Conservation (phyloP, 164 flowering plant species). For the Sextonia rubra region DNA sequence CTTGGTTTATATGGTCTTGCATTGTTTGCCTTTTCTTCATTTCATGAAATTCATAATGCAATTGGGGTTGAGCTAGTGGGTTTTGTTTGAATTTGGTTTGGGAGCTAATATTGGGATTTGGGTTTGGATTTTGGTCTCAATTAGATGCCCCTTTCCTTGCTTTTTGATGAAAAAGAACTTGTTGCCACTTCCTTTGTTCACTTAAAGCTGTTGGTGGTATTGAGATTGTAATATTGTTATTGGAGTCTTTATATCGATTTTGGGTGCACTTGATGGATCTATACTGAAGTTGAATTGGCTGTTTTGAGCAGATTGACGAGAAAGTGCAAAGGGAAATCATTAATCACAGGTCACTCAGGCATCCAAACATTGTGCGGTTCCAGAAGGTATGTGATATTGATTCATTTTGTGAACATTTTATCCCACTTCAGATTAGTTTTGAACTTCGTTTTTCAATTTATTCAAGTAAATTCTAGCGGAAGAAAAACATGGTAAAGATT, state of each 20-base stretch:
- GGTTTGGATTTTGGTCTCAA: neutral
- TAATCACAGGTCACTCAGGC: slow-evolving; percentile 57
- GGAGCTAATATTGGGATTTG: neutral
- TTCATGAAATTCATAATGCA: neutral
- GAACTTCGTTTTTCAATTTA: too few relatives aligned
- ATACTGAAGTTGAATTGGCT: neutral
- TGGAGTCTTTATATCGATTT: neutral
- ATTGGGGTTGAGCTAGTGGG: neutral
- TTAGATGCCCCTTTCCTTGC: neutral
- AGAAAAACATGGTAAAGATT: too few relatives aligned
- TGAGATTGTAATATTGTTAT: too few relatives aligned
- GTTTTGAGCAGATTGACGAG: slow-evolving; percentile 57
- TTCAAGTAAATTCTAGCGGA: too few relatives aligned
- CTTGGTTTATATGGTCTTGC: neutral
- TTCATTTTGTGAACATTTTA: neutral
- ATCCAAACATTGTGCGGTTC: slow-evolving; percentile 65
- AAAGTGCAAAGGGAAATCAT: slow-evolving; percentile 70
- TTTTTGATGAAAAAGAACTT: neutral
- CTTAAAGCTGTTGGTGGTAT: too few relatives aligned
- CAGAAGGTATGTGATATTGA: slow-evolving; percentile 40
- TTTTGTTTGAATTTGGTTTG: slow-evolving; percentile 5
- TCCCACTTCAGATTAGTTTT: neutral
- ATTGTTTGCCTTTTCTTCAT: neutral
- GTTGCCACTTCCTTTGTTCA: neutral
- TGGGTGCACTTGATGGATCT: neutral